phyloP scores from a whole-genome alignment of 2,329 filamentous ascomycete genomes.

The Aschersonia sp. region DNA sequence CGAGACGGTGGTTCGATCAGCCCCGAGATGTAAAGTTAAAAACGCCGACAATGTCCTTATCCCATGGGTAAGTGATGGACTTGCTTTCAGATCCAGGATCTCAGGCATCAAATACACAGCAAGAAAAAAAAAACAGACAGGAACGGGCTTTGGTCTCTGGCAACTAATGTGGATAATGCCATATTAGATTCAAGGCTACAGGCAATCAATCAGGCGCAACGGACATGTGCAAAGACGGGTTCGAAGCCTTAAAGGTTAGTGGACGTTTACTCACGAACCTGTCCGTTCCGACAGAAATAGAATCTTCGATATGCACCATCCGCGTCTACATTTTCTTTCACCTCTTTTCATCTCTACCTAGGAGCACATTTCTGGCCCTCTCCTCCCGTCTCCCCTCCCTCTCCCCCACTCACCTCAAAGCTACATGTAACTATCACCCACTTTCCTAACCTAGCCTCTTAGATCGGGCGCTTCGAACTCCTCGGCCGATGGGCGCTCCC shows the following conservation, averaged over 20 bases:
- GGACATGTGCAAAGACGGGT: neutral
- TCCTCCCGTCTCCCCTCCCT: too few relatives aligned
- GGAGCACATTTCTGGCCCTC: too few relatives aligned
- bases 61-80: neutral
- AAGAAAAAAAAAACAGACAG: too few relatives aligned
- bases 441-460: too few relatives aligned
- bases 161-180: neutral
- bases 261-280: neutral
- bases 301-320: neutral
- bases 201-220: constrained; percentile 1
- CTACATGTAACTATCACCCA: too few relatives aligned
- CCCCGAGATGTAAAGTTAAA: neutral
- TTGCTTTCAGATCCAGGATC: neutral
- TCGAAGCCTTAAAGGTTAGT: constrained; percentile 1
- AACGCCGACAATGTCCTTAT: neutral
- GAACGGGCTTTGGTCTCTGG: neutral
- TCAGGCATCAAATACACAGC: too few relatives aligned
- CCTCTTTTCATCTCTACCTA: too few relatives aligned
- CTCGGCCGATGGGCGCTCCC: too few relatives aligned
- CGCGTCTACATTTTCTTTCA: too few relatives aligned
- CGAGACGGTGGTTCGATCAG: neutral
- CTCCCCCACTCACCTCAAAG: too few relatives aligned
- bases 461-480: too few relatives aligned
- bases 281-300: neutral
- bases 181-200: constrained; percentile 1